Evolutionary conservation across 1,284 basidiomycete genomes (phyloP).

Genomic region (Trichosporon inkin): DNA sequence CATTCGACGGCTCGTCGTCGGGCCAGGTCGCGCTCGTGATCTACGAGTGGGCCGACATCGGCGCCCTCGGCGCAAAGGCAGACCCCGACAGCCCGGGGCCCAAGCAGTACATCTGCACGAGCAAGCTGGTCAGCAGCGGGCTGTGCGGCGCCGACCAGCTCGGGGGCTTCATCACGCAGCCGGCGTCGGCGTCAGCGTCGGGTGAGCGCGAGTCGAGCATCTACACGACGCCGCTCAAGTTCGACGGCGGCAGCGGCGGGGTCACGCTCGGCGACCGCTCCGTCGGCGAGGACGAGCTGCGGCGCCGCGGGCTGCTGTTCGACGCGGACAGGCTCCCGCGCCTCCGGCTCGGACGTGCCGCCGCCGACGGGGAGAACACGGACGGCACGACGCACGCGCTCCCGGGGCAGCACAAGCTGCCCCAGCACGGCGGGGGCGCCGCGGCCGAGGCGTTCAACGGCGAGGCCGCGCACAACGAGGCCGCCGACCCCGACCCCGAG

Average conservation of each 20-base stretch:
- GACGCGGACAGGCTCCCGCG: not conserved
- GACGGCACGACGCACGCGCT: not conserved
- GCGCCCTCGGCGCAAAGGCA: constrained; percentile 65
- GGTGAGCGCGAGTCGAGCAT: constrained; percentile 63
- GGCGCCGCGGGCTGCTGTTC: not conserved
- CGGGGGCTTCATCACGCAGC: constrained; percentile 79
- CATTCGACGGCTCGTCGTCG: constrained; percentile 68
- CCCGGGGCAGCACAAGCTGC: not conserved
- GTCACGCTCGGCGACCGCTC: not conserved
- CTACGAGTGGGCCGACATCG: constrained; percentile 88
- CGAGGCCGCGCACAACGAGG: not conserved
- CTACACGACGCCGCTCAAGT: constrained; percentile 50
- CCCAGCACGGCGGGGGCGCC: not conserved
- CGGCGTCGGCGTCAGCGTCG: too few species aligned
- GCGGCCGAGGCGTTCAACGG: not conserved
- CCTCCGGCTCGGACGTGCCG: not conserved
- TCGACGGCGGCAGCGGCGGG: constrained; percentile 14
- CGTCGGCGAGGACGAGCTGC: not conserved
- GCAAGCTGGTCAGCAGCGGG: constrained; percentile 55
- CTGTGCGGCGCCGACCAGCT: constrained; percentile 67
- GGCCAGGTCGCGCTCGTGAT: constrained; percentile 92
- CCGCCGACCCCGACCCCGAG: not conserved
- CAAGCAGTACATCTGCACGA: constrained; percentile 74
- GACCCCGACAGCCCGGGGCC: constrained; percentile 21
- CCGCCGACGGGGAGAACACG: not conserved